These are phyloP conservation scores for Melastoma malabathricum DNA, from an alignment of 345 rosid genomes.

Conservation along the genomic window DNA sequence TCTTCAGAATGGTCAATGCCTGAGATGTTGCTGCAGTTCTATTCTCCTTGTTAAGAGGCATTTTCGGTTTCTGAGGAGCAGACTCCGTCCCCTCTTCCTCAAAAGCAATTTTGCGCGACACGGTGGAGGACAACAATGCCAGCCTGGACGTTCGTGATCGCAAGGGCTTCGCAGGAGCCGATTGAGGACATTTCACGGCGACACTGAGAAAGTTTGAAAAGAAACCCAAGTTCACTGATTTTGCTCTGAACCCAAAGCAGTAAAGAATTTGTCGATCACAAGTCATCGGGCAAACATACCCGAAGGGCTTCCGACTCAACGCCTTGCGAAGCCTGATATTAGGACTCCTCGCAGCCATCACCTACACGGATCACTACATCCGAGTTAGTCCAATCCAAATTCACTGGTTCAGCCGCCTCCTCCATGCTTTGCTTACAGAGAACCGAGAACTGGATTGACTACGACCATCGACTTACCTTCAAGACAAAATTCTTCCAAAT, in stretches of 20 bases:
- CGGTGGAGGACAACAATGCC: constrained; percentile 66
- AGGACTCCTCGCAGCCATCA: constrained; percentile 98
- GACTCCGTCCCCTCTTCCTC: constrained; percentile 25
- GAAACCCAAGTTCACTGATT: neutral
- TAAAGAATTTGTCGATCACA: neutral
- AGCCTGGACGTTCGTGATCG: constrained; percentile 47
- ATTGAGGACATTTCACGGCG: constrained; percentile 49
- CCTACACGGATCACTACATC: constrained; percentile 28
- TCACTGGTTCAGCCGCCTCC: neutral
- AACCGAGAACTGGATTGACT: neutral
- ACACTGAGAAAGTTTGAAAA: constrained; percentile 16
- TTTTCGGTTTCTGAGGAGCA: constrained; percentile 14
- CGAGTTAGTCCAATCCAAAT: neutral
- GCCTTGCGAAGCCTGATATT: constrained; percentile 53
- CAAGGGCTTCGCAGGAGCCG: constrained; percentile 75
- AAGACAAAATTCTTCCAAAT: constrained; percentile 78
- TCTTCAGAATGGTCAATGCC: constrained; percentile 50
- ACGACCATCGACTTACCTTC: constrained; percentile 36
- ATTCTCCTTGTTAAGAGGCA: constrained; percentile 36
- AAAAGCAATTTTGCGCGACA: constrained; percentile 28
- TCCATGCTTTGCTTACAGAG: neutral
- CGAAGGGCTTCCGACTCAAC: constrained; percentile 29
- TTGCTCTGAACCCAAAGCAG: neutral
- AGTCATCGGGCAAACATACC: constrained; percentile 18
- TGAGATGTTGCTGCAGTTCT: constrained; percentile 20